These are phyloP conservation scores for Pseudohalonectria lignicola DNA, from an alignment of 2,329 filamentous ascomycete species.

Conservation along the genomic window DNA sequence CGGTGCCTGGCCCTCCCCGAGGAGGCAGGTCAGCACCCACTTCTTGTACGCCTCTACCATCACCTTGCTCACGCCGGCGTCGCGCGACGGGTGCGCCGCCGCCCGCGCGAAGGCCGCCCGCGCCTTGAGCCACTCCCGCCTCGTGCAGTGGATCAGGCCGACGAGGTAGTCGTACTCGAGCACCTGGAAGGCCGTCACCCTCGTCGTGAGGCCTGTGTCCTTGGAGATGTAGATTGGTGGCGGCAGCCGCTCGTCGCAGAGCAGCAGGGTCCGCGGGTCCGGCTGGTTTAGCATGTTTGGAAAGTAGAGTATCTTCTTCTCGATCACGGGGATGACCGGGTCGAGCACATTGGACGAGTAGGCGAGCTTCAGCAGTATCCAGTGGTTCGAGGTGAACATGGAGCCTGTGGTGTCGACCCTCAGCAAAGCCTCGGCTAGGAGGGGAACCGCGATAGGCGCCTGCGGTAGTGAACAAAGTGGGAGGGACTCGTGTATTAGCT, in stretches of 20 bases:
- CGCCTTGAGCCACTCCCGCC: slow-evolving; percentile 52
- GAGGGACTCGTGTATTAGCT: no score
- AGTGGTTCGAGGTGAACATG: slow-evolving; percentile 12
- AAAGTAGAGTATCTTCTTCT: slow-evolving; percentile 56
- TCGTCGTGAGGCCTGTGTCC: slow-evolving; percentile 44
- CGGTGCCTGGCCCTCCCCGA: slow-evolving; percentile 51
- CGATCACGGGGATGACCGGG: slow-evolving; percentile 48
- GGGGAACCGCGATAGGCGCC: slow-evolving; percentile 33
- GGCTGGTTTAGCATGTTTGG: slow-evolving; percentile 31
- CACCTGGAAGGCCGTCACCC: slow-evolving; percentile 39
- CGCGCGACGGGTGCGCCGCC: slow-evolving; percentile 55
- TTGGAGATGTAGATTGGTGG: slow-evolving; percentile 48
- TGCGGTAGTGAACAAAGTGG: slow-evolving; percentile 13
- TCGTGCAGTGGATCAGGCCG: slow-evolving; percentile 53
- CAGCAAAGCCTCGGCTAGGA: slow-evolving; percentile 42
- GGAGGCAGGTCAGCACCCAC: slow-evolving; percentile 68
- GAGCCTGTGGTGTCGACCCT: slow-evolving; percentile 51
- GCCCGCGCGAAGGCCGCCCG: slow-evolving; percentile 50
- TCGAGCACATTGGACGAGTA: slow-evolving; percentile 41
- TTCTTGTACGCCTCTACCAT: slow-evolving; percentile 90
- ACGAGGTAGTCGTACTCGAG: slow-evolving; percentile 61
- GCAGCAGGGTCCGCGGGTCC: slow-evolving; percentile 11
- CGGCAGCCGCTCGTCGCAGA: slow-evolving; percentile 34
- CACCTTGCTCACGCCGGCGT: slow-evolving; percentile 56
- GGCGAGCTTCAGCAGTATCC: slow-evolving; percentile 24